These are phyloP conservation scores for Hyparrhenia diplandra DNA, from an alignment of 176 grass and related monocot genomes.

Conservation along the genomic window DNA sequence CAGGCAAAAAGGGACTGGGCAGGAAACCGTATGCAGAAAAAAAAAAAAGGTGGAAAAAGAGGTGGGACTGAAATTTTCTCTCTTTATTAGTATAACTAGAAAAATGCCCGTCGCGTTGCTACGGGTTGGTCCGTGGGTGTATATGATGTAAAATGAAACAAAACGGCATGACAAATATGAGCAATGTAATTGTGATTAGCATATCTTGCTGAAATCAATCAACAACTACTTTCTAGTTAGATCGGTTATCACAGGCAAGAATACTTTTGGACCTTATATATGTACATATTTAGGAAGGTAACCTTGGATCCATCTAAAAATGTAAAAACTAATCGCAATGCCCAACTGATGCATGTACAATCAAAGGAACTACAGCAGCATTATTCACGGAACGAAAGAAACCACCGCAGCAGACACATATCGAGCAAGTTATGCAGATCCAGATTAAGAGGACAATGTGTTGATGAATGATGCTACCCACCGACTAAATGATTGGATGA, in stretches of 20 bases:
- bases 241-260: not conserved
- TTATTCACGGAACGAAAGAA: not conserved
- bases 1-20: too few relatives aligned
- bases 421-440: not conserved
- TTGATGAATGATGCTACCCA: too few relatives aligned
- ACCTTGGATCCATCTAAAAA: too few relatives aligned
- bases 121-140: too few relatives aligned
- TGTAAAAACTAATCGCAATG: not conserved
- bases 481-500: conserved; percentile 33
- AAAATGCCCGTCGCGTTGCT: too few relatives aligned
- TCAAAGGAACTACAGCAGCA: not conserved
- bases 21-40: too few relatives aligned
- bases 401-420: conserved; percentile 7
- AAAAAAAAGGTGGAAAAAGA: too few relatives aligned
- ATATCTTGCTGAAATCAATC: not conserved
- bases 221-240: not conserved
- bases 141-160: too few relatives aligned
- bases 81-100: too few relatives aligned
- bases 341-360: not conserved
- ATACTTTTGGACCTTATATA: not conserved
- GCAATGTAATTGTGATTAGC: not conserved
- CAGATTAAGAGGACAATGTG: not conserved
- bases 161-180: too few relatives aligned
- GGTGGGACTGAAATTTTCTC: too few relatives aligned
- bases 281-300: too few relatives aligned